A percentile compares a stretch with the other conserved stretches of the same genome.
phyloP scores from a whole-genome alignment of 2,329 filamentous ascomycete genomes.

The Emergomyces orientalis region DNA sequence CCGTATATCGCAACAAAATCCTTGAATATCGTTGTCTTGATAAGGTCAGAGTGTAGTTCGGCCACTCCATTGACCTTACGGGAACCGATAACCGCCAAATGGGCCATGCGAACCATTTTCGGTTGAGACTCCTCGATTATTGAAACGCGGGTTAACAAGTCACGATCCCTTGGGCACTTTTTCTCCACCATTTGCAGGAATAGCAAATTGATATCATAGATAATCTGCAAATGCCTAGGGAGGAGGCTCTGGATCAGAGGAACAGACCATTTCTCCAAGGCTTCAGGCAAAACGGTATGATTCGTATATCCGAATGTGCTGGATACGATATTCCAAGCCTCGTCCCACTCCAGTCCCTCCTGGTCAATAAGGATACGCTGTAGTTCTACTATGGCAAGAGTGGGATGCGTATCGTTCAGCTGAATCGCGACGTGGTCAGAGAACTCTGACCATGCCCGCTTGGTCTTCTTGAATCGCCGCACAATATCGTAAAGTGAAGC shows the following conservation, averaged over 20 bases:
- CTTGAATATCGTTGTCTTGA: slow-evolving; percentile 99
- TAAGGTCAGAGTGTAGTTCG: slow-evolving; percentile 92
- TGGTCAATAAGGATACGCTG: slow-evolving; percentile 84
- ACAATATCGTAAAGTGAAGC: slow-evolving; percentile 95
- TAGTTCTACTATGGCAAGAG: slow-evolving; percentile 88
- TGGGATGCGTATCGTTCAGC: slow-evolving; percentile 95
- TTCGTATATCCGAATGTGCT: slow-evolving; percentile 92
- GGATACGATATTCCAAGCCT: slow-evolving; percentile 75
- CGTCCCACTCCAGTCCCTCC: slow-evolving; percentile 87
- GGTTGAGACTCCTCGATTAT: slow-evolving; percentile 95
- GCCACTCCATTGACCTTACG: slow-evolving; percentile 99
- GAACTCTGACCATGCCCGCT: slow-evolving; percentile 84
- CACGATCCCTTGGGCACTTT: slow-evolving; percentile 78
- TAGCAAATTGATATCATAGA: slow-evolving; percentile 93
- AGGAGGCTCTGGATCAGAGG: slow-evolving; percentile 84
- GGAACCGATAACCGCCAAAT: slow-evolving; percentile 86
- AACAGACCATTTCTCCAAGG: slow-evolving; percentile 97
- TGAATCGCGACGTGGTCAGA: slow-evolving; percentile 93
- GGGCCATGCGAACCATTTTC: slow-evolving; percentile 98
- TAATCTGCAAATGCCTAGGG: slow-evolving; percentile 89
- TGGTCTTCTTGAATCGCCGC: slow-evolving; percentile 94
- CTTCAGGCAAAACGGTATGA: slow-evolving; percentile 94
- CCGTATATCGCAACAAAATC: slow-evolving; percentile 95
- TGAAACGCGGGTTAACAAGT: slow-evolving; percentile 77
- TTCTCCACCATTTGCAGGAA: slow-evolving; percentile 90